A percentile compares a stretch with the other conserved stretches of the same genome.
phyloP scores from a whole-genome alignment of 2,329 filamentous ascomycete species.

The Nigrograna mackinnonii region DNA sequence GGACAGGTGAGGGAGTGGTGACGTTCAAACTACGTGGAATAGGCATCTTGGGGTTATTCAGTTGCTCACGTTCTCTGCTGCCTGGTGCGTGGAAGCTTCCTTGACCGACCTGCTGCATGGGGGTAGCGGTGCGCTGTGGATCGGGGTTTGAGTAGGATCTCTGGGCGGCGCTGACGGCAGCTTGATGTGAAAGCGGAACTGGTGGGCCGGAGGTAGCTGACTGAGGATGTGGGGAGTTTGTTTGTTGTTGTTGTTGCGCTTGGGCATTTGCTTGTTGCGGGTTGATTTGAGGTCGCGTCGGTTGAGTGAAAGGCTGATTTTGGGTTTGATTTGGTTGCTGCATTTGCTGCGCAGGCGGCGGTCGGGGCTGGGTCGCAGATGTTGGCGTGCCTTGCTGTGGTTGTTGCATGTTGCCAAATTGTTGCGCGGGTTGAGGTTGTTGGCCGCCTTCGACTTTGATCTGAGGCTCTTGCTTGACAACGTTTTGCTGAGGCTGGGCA shows the following conservation, averaged over 20 bases:
- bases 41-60: constrained; percentile 68
- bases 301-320: constrained; percentile 30
- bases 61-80: constrained; percentile 41
- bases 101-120: constrained; percentile 33
- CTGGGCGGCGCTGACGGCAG: constrained; percentile 47
- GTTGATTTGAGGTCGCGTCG: constrained; percentile 39
- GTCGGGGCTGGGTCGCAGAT: constrained; percentile 6
- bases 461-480: constrained; percentile 36
- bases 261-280: constrained; percentile 36
- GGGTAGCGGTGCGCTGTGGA: constrained; percentile 37
- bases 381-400: constrained; percentile 12
- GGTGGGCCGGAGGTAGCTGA: constrained; percentile 38
- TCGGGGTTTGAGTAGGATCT: constrained; percentile 40
- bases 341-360: constrained; percentile 31
- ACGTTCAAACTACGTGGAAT: constrained; percentile 82
- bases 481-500: constrained; percentile 25
- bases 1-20: constrained; percentile 72
- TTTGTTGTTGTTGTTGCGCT: constrained; percentile 35
- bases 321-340: constrained; percentile 30
- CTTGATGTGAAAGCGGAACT: constrained; percentile 47
- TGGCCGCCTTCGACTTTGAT: constrained; percentile 40
- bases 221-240: constrained; percentile 41
- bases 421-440: constrained; percentile 26
- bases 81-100: constrained; percentile 35
- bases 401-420: constrained; percentile 29